Percentiles rank a stretch among this genome's conserved stretches.
Evolutionary conservation across 2,329 filamentous ascomycete species (phyloP).

Genomic region (Clonostachys chloroleuca): DNA sequence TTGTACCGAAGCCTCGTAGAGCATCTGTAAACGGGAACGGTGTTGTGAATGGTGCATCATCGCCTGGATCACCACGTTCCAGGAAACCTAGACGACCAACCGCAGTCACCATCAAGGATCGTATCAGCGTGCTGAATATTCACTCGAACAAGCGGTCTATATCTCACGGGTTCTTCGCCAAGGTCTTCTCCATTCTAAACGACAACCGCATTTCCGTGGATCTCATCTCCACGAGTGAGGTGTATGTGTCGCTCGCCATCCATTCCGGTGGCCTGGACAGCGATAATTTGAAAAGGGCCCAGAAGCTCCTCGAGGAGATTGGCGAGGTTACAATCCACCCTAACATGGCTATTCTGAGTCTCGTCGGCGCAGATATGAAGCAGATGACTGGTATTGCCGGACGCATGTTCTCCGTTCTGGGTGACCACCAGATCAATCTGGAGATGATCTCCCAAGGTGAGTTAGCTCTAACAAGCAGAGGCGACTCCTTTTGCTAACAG

Average conservation of each 20-base stretch:
- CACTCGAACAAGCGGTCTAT: conserved; percentile 96
- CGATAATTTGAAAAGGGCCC: conserved; percentile 61
- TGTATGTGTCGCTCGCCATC: conserved; percentile 95
- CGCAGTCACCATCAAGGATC: conserved; percentile 94
- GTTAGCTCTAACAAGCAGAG: conserved; percentile 7
- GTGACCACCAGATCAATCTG: conserved; percentile 91
- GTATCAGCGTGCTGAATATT: conserved; percentile 95
- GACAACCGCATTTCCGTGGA: conserved; percentile 86
- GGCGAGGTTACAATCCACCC: conserved; percentile 88
- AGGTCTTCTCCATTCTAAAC: conserved; percentile 89
- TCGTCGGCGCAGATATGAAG: conserved; percentile 95
- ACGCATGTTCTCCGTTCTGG: conserved; percentile 90
- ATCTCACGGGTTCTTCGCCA: conserved; percentile 92
- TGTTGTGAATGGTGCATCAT: neutral
- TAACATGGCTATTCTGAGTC: conserved; percentile 91
- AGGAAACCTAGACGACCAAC: conserved; percentile 69
- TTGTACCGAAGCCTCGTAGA: conserved; percentile 64
- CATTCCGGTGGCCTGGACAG: conserved; percentile 69
- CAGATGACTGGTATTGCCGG: conserved; percentile 95
- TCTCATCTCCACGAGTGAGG: conserved; percentile 92
- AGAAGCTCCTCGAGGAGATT: conserved; percentile 70
- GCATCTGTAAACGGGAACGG: conserved; percentile 10
- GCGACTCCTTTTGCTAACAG: neutral
- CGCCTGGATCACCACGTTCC: conserved; percentile 16
- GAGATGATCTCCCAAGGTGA: conserved; percentile 99